These are phyloP conservation scores for Polygonum aviculare DNA, from an alignment of 148 eudicot genomes.

Conservation along the genomic window DNA sequence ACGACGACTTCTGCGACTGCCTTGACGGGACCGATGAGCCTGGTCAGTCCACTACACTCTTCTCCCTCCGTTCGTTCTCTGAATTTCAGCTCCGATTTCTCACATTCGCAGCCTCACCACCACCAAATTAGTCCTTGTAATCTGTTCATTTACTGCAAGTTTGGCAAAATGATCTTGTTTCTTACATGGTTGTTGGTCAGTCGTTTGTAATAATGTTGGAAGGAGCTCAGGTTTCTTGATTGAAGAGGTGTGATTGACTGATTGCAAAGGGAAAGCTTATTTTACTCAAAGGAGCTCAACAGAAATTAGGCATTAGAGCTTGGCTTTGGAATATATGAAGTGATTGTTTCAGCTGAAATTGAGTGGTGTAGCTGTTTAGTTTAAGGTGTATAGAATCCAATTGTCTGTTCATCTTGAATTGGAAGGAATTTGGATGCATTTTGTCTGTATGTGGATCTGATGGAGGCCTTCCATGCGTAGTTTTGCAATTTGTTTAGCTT, in stretches of 20 bases:
- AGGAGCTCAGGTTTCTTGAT: neutral
- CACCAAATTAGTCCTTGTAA: neutral
- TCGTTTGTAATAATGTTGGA: neutral
- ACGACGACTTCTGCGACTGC: slow-evolving; percentile 82
- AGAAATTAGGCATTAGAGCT: neutral
- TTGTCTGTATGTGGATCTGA: too few relatives aligned
- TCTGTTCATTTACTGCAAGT: neutral
- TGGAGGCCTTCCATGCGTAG: neutral
- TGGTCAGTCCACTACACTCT: slow-evolving; percentile 27
- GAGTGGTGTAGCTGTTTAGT: neutral
- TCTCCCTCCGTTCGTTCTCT: neutral
- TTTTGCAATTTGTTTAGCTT: neutral
- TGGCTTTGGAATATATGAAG: neutral
- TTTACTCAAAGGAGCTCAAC: neutral
- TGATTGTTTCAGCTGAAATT: slow-evolving; percentile 3
- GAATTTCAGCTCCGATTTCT: neutral
- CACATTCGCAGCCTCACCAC: neutral
- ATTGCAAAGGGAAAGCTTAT: neutral
- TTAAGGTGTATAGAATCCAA: neutral
- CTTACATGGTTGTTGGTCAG: neutral
- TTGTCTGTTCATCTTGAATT: too few relatives aligned
- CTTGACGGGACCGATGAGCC: slow-evolving; percentile 88
- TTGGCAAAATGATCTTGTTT: neutral
- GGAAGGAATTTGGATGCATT: too few relatives aligned
- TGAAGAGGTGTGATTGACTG: neutral